A percentile compares a stretch with the other conserved stretches of the same genome.
These are phyloP conservation scores for Ceriops zippeliana DNA, from an alignment of 345 rosid genomes.

Conservation along the genomic window DNA sequence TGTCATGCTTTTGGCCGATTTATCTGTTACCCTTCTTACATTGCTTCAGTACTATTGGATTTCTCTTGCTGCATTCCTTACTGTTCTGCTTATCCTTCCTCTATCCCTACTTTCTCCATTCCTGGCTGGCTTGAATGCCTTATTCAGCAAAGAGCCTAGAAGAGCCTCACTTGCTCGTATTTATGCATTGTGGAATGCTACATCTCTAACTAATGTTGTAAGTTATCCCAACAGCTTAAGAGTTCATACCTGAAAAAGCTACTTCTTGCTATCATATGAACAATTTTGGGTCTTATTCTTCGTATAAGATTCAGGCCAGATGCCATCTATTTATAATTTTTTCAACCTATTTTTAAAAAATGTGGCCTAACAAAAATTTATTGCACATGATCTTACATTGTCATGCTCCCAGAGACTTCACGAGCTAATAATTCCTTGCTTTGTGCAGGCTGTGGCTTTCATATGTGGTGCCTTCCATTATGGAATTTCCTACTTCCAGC, in stretches of 20 bases:
- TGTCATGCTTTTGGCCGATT: constrained; percentile 80
- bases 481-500: constrained; percentile 42
- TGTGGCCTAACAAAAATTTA: no score
- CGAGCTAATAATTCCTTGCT: constrained; percentile 8
- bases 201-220: constrained; percentile 86
- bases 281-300: not conserved
- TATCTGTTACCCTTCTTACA: constrained; percentile 75
- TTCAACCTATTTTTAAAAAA: not conserved
- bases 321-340: not conserved
- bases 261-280: not conserved
- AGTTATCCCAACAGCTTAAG: constrained; percentile 28
- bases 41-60: constrained; percentile 92
- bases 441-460: constrained; percentile 81
- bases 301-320: not conserved
- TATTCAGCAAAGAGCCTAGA: constrained; percentile 88
- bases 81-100: constrained; percentile 88
- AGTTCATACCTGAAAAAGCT: not conserved
- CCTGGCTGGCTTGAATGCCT: constrained; percentile 94
- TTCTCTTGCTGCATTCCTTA: constrained; percentile 78
- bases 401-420: not conserved
- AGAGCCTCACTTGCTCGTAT: constrained; percentile 88
- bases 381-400: not conserved
- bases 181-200: constrained; percentile 82
- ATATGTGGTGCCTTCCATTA: constrained; percentile 61
- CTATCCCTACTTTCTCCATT: constrained; percentile 82